These are phyloP conservation scores for Pseudocercospora cruenta DNA, from an alignment of 2,329 filamentous ascomycete species.

Conservation along the genomic window DNA sequence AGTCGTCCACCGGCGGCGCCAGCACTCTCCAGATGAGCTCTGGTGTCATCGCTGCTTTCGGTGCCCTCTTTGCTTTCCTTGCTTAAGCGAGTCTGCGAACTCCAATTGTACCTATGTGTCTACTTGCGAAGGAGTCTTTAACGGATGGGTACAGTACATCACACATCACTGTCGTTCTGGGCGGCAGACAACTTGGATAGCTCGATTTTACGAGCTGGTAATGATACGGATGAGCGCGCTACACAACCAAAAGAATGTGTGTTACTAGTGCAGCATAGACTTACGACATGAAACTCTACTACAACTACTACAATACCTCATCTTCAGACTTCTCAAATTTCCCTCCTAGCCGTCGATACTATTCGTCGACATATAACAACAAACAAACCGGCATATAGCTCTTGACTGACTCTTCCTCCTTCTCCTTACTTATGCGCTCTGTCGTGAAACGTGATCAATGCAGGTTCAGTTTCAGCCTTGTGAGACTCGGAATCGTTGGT, in stretches of 20 bases:
- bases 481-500: not conserved
- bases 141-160: conserved; percentile 5
- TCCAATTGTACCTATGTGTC: conserved; percentile 3
- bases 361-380: not conserved
- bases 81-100: conserved; percentile 17
- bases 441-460: not conserved
- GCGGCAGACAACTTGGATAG: not conserved
- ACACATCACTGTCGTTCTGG: not conserved
- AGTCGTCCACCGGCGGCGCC: conserved; percentile 14
- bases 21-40: conserved; percentile 20
- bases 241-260: not conserved
- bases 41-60: conserved; percentile 21
- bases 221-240: not conserved
- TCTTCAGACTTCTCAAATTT: not conserved
- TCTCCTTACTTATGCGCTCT: not conserved
- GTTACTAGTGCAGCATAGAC: conserved; percentile 3
- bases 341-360: not conserved
- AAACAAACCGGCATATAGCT: not conserved
- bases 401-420: not conserved
- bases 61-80: conserved; percentile 24
- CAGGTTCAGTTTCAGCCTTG: conserved; percentile 3
- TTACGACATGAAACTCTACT: not conserved
- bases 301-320: not conserved
- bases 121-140: conserved; percentile 5
- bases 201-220: not conserved